Evolutionary conservation across 768 basidiomycete species (phyloP), one percentile per base, ranked within the genome.

Genomic region (Omphalotus guepiniiformis): DNA sequence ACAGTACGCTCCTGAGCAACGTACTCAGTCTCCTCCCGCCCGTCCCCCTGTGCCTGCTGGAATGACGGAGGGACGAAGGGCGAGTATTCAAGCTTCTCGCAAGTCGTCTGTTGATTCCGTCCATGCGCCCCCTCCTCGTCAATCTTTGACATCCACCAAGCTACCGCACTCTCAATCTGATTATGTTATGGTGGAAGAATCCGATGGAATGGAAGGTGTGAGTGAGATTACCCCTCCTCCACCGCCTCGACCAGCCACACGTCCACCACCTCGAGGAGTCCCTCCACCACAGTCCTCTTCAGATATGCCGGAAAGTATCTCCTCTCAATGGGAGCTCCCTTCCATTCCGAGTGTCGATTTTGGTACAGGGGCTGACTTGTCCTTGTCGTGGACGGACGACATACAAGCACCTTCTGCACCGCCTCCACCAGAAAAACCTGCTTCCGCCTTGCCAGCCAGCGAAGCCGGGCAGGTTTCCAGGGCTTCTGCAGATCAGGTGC

Each of bases 341-440:
- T 70, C 73, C 6, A 80, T 85, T 40, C 77, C 80, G 1, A 76
- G 70, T 16, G 70, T 85, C 18, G 82, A 82, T 50, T 77, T 84
- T 40, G 74, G 73, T 2, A 66, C 67, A 1, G 75, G 78, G 35
- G 61, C 54, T 13, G 76, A 75, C 48, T 39, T 85, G 42, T 80
- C 82, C 2, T 62, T 76, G 45, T 78, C 82, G 4, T 86, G 83
- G 82, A 78, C 81, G 1, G 83, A 85, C 51, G 79, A 76, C 35
- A 71, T 73, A 16, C 68, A 71, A 1, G 54, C 64, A 11, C 68
- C 71, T 37, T 55, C 58, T 29, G 47, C 53, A 16, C 59, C 64
- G 7, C 49, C 63, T 13, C 45, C 60, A 6, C 60, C 68, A 30
- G 56, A 68, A 0, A 53, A 59, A 12, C 55, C 59, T 18, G 53